A percentile compares a stretch with the other conserved stretches of the same genome.
Evolutionary conservation across 345 rosid genomes (phyloP).

Genomic region (Rhodomyrtus tomentosa): DNA sequence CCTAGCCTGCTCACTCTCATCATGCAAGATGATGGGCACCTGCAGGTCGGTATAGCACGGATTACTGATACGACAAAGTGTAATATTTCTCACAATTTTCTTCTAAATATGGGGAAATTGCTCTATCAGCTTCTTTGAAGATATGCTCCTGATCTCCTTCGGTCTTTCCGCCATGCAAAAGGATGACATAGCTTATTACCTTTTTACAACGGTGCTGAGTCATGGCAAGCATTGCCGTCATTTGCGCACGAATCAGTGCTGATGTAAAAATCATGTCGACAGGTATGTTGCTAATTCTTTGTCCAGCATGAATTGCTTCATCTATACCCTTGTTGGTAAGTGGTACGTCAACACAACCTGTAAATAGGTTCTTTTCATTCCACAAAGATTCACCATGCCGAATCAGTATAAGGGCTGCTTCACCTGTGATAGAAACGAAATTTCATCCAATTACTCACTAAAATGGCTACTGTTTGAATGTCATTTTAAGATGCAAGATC

Average conservation of each 20-base stretch:
- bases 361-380: slow-evolving; percentile 97
- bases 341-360: slow-evolving; percentile 97
- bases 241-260: slow-evolving; percentile 88
- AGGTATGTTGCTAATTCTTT: slow-evolving; percentile 90
- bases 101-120: no score
- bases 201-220: slow-evolving; percentile 88
- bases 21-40: slow-evolving; percentile 83
- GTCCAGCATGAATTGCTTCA: slow-evolving; percentile 98
- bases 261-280: slow-evolving; percentile 90
- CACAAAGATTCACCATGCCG: slow-evolving; percentile 98
- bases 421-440: slow-evolving; percentile 33
- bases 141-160: background rate
- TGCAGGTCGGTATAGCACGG: slow-evolving; percentile 9
- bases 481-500: background rate
- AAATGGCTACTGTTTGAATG: background rate
- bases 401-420: slow-evolving; percentile 76
- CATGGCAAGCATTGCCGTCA: slow-evolving; percentile 99
- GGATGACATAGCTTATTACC: slow-evolving; percentile 21
- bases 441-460: background rate
- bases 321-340: slow-evolving; percentile 83
- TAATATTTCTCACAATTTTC: no score
- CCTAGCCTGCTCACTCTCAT: slow-evolving; percentile 69
- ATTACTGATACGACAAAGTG: no score
- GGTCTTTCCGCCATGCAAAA: background rate
- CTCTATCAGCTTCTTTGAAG: no score